Percentiles rank a stretch among this genome's conserved stretches.
These are phyloP conservation scores for Kodamaea ohmeri DNA, from an alignment of 1,139 yeast species.

Conservation along the genomic window DNA sequence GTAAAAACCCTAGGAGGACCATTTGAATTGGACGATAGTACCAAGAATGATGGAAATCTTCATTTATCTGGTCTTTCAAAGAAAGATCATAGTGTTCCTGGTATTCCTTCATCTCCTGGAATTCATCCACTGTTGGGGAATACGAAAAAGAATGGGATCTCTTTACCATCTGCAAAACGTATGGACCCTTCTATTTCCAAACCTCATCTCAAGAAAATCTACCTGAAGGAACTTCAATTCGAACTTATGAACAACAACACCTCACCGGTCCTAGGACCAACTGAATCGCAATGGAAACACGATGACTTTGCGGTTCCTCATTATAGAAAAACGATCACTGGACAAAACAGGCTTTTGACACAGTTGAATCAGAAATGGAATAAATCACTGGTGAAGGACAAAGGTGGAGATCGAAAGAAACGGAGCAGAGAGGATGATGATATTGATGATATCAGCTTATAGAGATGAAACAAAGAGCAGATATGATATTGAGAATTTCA, in stretches of 20 bases:
- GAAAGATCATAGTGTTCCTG: no score
- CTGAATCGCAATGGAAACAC: constrained; percentile 6
- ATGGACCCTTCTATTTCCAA: constrained; percentile 17
- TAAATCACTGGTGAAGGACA: constrained; percentile 16
- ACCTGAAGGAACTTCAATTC: constrained; percentile 40
- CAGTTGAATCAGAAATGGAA: constrained; percentile 41
- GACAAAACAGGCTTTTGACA: constrained; percentile 36
- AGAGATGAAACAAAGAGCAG: neutral
- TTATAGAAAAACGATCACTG: constrained; percentile 13
- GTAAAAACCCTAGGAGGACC: no score
- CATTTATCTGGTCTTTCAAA: no score
- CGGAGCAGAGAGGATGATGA: constrained; percentile 4
- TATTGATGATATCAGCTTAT: constrained; percentile 2
- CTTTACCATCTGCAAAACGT: constrained; percentile 5
- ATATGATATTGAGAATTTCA: neutral
- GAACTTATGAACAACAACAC: constrained; percentile 25
- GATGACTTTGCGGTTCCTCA: constrained; percentile 2
- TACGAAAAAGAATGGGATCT: neutral
- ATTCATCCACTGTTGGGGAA: no score
- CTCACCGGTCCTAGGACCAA: constrained; percentile 15
- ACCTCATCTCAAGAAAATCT: constrained; percentile 30
- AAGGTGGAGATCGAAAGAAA: neutral
- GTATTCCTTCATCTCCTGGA: no score
- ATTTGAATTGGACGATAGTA: no score
- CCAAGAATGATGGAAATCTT: no score